Conservation (phyloP, 768 basidiomycete genomes). For the Crucibulum laeve region DNA sequence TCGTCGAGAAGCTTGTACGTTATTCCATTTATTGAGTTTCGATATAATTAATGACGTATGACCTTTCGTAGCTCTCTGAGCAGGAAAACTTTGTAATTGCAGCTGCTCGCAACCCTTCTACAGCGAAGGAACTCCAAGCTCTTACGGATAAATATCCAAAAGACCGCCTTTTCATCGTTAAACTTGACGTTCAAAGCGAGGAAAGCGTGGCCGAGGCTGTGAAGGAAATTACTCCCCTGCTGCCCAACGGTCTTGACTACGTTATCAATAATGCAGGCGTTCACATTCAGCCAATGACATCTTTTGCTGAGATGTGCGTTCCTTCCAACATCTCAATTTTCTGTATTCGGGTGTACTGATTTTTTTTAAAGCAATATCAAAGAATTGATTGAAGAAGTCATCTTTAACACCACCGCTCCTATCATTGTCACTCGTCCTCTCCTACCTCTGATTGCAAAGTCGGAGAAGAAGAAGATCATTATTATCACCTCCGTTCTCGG, state of each 20-base stretch:
- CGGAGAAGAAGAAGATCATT: constrained; percentile 15
- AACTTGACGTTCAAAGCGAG: constrained; percentile 12
- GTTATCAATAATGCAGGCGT: constrained; percentile 14
- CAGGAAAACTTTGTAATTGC: constrained; percentile 17
- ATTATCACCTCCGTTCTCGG: constrained; percentile 18
- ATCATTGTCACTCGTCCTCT: constrained; percentile 13
- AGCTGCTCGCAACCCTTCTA: constrained; percentile 11
- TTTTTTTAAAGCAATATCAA: constrained; percentile 11
- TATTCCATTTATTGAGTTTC: not conserved
- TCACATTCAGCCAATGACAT: constrained; percentile 10
- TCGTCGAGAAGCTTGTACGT: constrained; percentile 9
- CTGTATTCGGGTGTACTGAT: not conserved
- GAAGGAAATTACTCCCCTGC: constrained; percentile 5
- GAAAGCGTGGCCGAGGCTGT: constrained; percentile 11
- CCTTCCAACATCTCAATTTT: not conserved
- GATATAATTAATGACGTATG: not conserved
- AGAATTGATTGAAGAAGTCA: constrained; percentile 11
- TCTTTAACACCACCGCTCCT: constrained; percentile 13
- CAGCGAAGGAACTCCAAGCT: constrained; percentile 5
- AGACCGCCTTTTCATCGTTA: constrained; percentile 10
- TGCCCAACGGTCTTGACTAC: constrained; percentile 17
- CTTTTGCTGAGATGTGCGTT: constrained; percentile 15
- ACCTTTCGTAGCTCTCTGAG: constrained; percentile 12
- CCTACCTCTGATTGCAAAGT: constrained; percentile 16
- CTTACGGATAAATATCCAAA: constrained; percentile 7